Percentiles rank a stretch among this genome's conserved stretches.
Conservation (phyloP, 495 filamentous ascomycete species). For the Jackrogersella minutella region DNA sequence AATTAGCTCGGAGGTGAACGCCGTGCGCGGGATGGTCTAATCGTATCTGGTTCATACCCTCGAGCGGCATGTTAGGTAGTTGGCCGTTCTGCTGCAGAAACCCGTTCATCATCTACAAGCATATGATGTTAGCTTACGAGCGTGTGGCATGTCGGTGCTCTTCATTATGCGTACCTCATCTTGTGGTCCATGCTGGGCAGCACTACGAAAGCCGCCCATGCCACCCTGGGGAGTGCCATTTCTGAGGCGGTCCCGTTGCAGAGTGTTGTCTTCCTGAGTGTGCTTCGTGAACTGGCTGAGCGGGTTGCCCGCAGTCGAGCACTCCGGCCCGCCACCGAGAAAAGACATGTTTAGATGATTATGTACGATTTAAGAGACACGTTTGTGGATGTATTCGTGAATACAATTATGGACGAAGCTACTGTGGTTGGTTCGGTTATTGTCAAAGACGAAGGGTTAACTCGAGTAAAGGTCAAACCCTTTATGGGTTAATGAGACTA, state of each 20-base stretch:
- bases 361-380: not conserved
- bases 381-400: not conserved
- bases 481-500: not conserved
- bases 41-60: constrained; percentile 50
- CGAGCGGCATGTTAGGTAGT: constrained; percentile 55
- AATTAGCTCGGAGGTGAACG: constrained; percentile 61
- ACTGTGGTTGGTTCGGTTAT: not conserved
- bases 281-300: constrained; percentile 97
- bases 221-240: constrained; percentile 67
- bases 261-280: constrained; percentile 90
- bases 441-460: not conserved
- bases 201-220: constrained; percentile 54
- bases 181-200: constrained; percentile 51
- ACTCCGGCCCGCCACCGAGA: constrained; percentile 86
- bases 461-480: not conserved
- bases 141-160: not conserved
- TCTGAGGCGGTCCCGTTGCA: constrained; percentile 87
- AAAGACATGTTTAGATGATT: constrained; percentile 77
- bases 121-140: constrained; percentile 18
- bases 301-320: constrained; percentile 95
- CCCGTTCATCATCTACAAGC: constrained; percentile 85
- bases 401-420: not conserved
- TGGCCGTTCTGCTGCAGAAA: constrained; percentile 77
- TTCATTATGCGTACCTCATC: constrained; percentile 52
- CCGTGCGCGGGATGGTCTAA: constrained; percentile 54